Conservation (phyloP, 805 yeast genomes). For the Dipodascopsis tothii region DNA sequence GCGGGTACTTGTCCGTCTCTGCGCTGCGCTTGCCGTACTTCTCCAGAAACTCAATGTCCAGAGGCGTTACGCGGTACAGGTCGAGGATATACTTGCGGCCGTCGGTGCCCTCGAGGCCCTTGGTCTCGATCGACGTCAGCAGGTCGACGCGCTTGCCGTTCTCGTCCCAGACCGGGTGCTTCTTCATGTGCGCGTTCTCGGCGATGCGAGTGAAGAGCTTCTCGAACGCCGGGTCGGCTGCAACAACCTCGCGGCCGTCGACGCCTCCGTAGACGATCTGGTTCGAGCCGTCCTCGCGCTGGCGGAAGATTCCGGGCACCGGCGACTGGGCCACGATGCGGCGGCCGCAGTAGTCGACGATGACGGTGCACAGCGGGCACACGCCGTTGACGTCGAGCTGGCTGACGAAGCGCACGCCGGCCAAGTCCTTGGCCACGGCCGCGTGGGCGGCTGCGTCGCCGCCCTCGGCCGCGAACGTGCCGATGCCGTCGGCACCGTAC, state of each 20-base stretch:
- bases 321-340: constrained; percentile 90
- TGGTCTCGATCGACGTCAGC: constrained; percentile 66
- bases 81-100: constrained; percentile 79
- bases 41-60: constrained; percentile 71
- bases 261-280: constrained; percentile 69
- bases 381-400: constrained; percentile 56
- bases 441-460: constrained; percentile 83
- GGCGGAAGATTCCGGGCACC: constrained; percentile 78
- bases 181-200: constrained; percentile 68
- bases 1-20: constrained; percentile 58
- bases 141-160: constrained; percentile 43
- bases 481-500: constrained; percentile 61
- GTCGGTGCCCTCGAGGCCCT: constrained; percentile 81
- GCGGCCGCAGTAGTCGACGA: constrained; percentile 84
- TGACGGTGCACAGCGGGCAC: constrained; percentile 68
- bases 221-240: constrained; percentile 47
- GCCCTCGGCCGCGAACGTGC: constrained; percentile 57
- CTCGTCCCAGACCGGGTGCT: constrained; percentile 50
- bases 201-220: constrained; percentile 54
- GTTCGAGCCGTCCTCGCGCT: constrained; percentile 34
- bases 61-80: constrained; percentile 73
- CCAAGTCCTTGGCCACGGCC: constrained; percentile 69
- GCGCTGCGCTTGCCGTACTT: constrained; percentile 39
- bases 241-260: constrained; percentile 48
- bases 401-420: constrained; percentile 61